phyloP scores from a whole-genome alignment of 2,329 filamentous ascomycete genomes.

The Xylaria hypoxylon region DNA sequence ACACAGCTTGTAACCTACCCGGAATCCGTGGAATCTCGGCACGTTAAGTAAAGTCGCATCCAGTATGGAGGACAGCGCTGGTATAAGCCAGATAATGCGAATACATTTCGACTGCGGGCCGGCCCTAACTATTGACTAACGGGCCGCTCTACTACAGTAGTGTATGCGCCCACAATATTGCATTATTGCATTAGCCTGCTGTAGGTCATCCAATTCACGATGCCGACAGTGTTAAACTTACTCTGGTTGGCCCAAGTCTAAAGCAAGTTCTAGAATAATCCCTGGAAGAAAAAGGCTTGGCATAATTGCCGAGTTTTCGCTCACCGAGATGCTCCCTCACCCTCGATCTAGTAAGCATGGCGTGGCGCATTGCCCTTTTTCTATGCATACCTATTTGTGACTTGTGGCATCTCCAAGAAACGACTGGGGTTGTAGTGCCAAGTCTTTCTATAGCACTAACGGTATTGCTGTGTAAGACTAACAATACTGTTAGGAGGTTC shows the following conservation, averaged over 20 bases:
- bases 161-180: neutral
- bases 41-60: neutral
- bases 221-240: neutral
- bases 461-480: neutral
- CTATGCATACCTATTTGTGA: neutral
- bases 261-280: neutral
- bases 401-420: neutral
- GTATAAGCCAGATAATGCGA: too few species aligned
- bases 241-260: neutral
- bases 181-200: slow-evolving; percentile 10
- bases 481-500: neutral
- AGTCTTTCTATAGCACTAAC: neutral
- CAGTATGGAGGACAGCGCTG: neutral
- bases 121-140: neutral
- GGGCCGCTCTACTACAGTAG: neutral
- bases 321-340: slow-evolving; percentile 1
- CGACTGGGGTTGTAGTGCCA: slow-evolving; percentile 1
- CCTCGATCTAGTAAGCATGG: slow-evolving; percentile 2
- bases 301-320: slow-evolving; percentile 14
- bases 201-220: neutral
- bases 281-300: neutral
- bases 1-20: slow-evolving; percentile 4
- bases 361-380: slow-evolving; percentile 1
- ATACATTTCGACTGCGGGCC: too few species aligned
- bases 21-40: slow-evolving; percentile 15